A percentile compares a stretch with the other conserved stretches of the same genome.
phyloP scores from a whole-genome alignment of 345 rosid genomes.

The Populus pruinosa region DNA sequence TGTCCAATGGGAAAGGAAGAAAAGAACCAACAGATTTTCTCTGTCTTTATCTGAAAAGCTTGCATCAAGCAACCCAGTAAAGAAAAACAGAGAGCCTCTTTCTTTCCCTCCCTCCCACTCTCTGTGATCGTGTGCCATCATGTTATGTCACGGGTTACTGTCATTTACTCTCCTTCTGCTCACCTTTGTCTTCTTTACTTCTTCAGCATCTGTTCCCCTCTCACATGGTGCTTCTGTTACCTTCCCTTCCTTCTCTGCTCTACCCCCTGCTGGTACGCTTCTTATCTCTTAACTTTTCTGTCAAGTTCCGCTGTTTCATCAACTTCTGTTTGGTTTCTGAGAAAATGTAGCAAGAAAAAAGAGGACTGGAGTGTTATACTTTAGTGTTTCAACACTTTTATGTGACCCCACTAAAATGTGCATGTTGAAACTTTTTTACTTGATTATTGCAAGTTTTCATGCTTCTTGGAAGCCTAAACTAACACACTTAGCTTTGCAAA shows the following conservation, averaged over 20 bases:
- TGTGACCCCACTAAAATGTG: slow-evolving; percentile 2
- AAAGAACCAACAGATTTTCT: neutral
- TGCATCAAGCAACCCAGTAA: neutral
- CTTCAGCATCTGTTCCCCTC: slow-evolving; percentile 27
- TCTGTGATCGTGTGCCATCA: slow-evolving; percentile 6
- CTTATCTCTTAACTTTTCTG: neutral
- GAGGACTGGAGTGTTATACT: neutral
- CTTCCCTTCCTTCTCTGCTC: slow-evolving; percentile 35
- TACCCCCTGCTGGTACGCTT: slow-evolving; percentile 51
- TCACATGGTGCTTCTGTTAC: slow-evolving; percentile 44
- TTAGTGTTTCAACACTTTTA: neutral
- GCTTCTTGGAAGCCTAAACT: slow-evolving; percentile 9
- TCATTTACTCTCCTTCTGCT: slow-evolving; percentile 15
- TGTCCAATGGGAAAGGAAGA: neutral
- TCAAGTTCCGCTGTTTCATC: neutral
- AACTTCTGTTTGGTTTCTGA: slow-evolving; percentile 23
- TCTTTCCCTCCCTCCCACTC: neutral
- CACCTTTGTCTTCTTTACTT: slow-evolving; percentile 30
- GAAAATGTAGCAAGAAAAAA: slow-evolving; percentile 17
- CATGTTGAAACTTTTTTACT: neutral
- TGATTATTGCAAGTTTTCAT: neutral
- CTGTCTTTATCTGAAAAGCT: neutral
- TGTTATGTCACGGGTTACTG: slow-evolving; percentile 25
- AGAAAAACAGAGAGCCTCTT: slow-evolving; percentile 2
- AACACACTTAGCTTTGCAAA: neutral